Evolutionary conservation across 2,329 filamentous ascomycete genomes (phyloP), one percentile per base, ranked within the genome.

Genomic region (Tolypocladium tundrense): DNA sequence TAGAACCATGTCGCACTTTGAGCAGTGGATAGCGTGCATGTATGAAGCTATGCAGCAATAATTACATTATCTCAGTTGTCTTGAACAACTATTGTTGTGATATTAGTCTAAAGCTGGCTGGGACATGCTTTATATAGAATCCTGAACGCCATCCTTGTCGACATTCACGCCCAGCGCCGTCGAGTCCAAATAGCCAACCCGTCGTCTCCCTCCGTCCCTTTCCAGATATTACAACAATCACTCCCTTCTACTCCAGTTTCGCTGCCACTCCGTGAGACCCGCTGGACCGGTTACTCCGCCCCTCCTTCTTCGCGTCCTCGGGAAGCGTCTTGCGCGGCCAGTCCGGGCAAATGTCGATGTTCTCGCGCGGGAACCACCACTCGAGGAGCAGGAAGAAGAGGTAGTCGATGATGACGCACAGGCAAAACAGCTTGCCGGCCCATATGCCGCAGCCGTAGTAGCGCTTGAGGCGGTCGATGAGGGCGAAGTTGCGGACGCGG

Each of bases 391-490:
- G 79, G 66, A 91, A 96, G 56, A 99, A 81, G 54, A 99, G 75
- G 67, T 96, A 99, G 72, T 99, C 94, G 55, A 99, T 87, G 58
- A 97, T 86, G 13, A 92, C 92, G 63, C 93, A 97, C 1, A 99
- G 78, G 67, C 94, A 97, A 68, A 99, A 99, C 10, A 99, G 78
- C 74, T 99, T 99, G 41, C 94, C 94, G 0, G 94, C 94, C 94
- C 94, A 99, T 54, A 97, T 93, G 40, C 94, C 94, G 69, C 95
- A 99, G 10, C 94, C 94, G 68, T 97, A 99, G 73, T 99, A 99
- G 59, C 94, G 80, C 75, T 99, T 99, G 24, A 99, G 75, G 24
- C 94, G 84, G 70, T 99, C 94, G 62, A 99, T 97, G 51, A 99
- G 81, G 7, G 93, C 90, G 68, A 96, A 96, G 66, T 90, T 93